Evolutionary conservation across 2,329 filamentous ascomycete species (phyloP).

Genomic region (Chrysoporthe deuterocubensis): DNA sequence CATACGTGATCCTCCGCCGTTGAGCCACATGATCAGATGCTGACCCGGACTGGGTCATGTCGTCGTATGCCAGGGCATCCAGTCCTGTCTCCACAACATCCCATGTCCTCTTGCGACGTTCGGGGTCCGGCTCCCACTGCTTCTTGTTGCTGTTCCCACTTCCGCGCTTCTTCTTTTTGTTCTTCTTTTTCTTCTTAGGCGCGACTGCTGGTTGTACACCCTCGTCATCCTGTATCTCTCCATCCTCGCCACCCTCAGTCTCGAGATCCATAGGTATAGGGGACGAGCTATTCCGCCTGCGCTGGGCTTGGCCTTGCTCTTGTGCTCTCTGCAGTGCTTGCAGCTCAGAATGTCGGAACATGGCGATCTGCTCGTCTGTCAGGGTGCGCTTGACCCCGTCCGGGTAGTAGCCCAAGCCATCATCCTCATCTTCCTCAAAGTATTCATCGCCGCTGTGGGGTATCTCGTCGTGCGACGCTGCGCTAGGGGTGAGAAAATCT

Average conservation of each 20-base stretch:
- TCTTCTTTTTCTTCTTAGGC: constrained; percentile 38
- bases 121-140: constrained; percentile 56
- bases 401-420: constrained; percentile 79
- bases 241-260: constrained; percentile 28
- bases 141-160: constrained; percentile 46
- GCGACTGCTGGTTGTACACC: constrained; percentile 32
- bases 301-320: constrained; percentile 33
- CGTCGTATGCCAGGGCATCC: constrained; percentile 64
- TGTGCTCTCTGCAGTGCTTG: constrained; percentile 67
- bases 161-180: constrained; percentile 43
- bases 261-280: constrained; percentile 11
- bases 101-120: constrained; percentile 69
- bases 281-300: constrained; percentile 16
- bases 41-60: constrained; percentile 38
- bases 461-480: constrained; percentile 34
- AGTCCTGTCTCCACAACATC: constrained; percentile 66
- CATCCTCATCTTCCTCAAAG: constrained; percentile 59
- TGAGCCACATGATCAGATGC: constrained; percentile 37
- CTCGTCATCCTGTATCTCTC: constrained; percentile 34
- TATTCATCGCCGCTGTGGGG: constrained; percentile 35
- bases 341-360: constrained; percentile 89
- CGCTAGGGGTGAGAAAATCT: constrained; percentile 47
- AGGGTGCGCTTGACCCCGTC: constrained; percentile 88
- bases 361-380: constrained; percentile 87
- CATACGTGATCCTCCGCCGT: constrained; percentile 48